Conservation (phyloP, 176 grass and related monocot genomes). For the Eragrostis curvula region DNA sequence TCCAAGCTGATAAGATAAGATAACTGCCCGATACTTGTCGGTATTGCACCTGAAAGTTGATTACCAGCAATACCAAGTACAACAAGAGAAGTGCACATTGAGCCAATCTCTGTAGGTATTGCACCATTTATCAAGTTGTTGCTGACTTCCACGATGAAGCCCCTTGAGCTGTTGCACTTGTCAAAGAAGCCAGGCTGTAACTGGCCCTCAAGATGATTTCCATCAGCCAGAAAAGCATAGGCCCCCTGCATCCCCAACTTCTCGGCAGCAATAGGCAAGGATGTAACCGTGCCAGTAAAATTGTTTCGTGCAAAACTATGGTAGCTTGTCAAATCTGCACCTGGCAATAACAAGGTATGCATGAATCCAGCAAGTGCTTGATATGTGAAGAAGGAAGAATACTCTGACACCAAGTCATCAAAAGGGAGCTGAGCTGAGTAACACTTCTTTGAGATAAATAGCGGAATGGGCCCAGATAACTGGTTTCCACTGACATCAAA, state of each 20-base stretch:
- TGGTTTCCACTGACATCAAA: slow-evolving; percentile 94
- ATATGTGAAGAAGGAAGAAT: slow-evolving; percentile 64
- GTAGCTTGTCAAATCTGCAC: slow-evolving; percentile 54
- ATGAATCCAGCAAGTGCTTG: slow-evolving; percentile 50
- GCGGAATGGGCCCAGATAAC: slow-evolving; percentile 63
- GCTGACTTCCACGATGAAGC: slow-evolving; percentile 72
- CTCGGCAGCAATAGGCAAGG: slow-evolving; percentile 59
- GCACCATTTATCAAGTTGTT: slow-evolving; percentile 71
- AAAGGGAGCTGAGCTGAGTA: slow-evolving; percentile 40
- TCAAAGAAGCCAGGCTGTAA: slow-evolving; percentile 50
- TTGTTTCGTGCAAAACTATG: slow-evolving; percentile 93
- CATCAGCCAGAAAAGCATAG: slow-evolving; percentile 89
- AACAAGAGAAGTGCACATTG: slow-evolving; percentile 65
- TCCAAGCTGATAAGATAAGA: slow-evolving; percentile 73
- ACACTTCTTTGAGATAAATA: slow-evolving; percentile 60
- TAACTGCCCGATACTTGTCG: slow-evolving; percentile 73
- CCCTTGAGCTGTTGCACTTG: slow-evolving; percentile 76
- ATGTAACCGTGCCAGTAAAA: slow-evolving; percentile 67
- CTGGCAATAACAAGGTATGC: slow-evolving; percentile 2
- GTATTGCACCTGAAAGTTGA: slow-evolving; percentile 73
- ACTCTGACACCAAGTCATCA: slow-evolving; percentile 65
- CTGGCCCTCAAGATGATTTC: slow-evolving; percentile 64
- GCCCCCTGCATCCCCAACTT: slow-evolving; percentile 61
- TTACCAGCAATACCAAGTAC: slow-evolving; percentile 76
- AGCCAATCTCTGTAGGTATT: slow-evolving; percentile 72